Evolutionary conservation across 208 protist species (phyloP).

Genomic region (Phytomonas francai): DNA sequence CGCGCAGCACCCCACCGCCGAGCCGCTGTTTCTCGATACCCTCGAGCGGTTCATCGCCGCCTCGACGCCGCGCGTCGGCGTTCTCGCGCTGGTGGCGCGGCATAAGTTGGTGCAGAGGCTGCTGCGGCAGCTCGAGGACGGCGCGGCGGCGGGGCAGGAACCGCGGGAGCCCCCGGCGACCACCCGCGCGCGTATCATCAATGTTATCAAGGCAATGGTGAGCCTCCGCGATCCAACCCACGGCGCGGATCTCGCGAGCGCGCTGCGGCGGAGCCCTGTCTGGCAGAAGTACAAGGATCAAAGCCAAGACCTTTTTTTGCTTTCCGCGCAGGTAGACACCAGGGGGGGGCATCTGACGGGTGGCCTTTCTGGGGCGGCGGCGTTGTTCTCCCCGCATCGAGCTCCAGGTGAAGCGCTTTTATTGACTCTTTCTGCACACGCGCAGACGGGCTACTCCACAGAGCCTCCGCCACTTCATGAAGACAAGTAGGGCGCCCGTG

Average conservation of each 20-base stretch:
- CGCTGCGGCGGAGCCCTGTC: conserved; percentile 49
- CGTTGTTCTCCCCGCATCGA: neutral
- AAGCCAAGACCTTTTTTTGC: conserved; percentile 89
- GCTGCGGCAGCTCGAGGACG: conserved; percentile 48
- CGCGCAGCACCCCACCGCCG: conserved; percentile 10
- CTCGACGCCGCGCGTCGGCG: conserved; percentile 18
- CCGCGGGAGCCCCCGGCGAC: conserved; percentile 38
- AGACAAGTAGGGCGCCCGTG: neutral
- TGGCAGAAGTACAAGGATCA: conserved; percentile 88
- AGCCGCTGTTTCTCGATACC: conserved; percentile 43
- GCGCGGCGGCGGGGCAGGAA: conserved; percentile 24
- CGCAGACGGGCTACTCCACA: conserved; percentile 10
- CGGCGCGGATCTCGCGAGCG: conserved; percentile 22
- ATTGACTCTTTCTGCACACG: conserved; percentile 19
- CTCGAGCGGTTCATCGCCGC: conserved; percentile 49
- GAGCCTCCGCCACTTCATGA: conserved; percentile 30
- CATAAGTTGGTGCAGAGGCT: conserved; percentile 47
- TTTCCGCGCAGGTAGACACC: conserved; percentile 38
- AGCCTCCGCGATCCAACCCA: conserved; percentile 33
- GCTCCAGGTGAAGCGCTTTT: conserved; percentile 2
- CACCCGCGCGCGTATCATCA: conserved; percentile 73
- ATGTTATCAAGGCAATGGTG: conserved; percentile 77
- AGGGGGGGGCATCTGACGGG: neutral
- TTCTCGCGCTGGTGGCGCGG: conserved; percentile 23
- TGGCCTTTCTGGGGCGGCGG: neutral